These are phyloP conservation scores for Wickerhamiella slavikovae DNA, from an alignment of 805 yeast genomes.

Conservation along the genomic window DNA sequence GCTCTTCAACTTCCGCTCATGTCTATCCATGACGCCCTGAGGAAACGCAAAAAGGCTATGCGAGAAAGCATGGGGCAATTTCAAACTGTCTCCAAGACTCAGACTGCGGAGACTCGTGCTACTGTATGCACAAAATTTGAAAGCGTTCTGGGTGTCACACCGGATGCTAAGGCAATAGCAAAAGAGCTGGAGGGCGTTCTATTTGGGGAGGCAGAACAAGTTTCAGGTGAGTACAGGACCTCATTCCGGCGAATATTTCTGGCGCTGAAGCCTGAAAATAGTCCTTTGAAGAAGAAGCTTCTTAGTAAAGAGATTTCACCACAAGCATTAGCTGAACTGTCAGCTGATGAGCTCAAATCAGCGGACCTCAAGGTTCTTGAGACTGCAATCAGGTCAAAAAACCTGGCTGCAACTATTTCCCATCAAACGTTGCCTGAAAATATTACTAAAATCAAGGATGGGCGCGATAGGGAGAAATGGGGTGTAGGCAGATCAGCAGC, in stretches of 20 bases:
- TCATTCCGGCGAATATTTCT: constrained; percentile 15
- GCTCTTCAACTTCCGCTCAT: too few relatives aligned
- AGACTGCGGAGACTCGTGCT: too few relatives aligned
- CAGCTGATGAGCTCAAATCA: constrained; percentile 15
- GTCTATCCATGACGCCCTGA: constrained; percentile 4
- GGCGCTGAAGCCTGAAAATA: constrained; percentile 13
- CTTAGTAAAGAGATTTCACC: constrained; percentile 12
- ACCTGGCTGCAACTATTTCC: constrained; percentile 13
- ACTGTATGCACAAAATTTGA: too few relatives aligned
- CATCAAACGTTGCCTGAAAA: constrained; percentile 15
- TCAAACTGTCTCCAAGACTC: too few relatives aligned
- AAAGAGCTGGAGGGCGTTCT: constrained; percentile 12
- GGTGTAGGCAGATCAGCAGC: constrained; percentile 23
- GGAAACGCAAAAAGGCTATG: constrained; percentile 5
- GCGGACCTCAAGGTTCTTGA: constrained; percentile 11
- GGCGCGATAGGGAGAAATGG: constrained; percentile 24
- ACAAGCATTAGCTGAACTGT: constrained; percentile 15
- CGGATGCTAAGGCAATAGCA: constrained; percentile 7
- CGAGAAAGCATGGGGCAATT: too few relatives aligned
- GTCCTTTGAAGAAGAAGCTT: constrained; percentile 10
- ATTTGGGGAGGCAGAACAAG: constrained; percentile 7
- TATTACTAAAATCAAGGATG: constrained; percentile 20
- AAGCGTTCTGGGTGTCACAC: constrained; percentile 3
- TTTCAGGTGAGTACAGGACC: constrained; percentile 11
- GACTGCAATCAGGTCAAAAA: constrained; percentile 12